Conservation (phyloP, 257 asterid genomes). For the Jaltomata sinuosa region DNA sequence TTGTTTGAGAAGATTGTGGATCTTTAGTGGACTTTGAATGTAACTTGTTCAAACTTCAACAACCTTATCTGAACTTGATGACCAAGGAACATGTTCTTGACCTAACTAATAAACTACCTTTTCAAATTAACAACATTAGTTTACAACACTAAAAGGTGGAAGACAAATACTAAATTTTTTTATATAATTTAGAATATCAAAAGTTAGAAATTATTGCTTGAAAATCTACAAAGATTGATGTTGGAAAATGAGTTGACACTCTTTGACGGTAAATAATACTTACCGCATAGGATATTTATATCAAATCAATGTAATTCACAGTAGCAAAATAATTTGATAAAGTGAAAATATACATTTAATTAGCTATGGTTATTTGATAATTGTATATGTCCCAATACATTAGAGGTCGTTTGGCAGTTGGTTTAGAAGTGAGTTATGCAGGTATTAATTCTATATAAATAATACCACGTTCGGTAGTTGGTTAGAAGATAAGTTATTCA, state of each 20-base stretch:
- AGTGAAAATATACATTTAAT: too few relatives aligned
- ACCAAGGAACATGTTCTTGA: background rate
- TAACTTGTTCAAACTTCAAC: background rate
- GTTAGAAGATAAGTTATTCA: too few relatives aligned
- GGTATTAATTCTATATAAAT: too few relatives aligned
- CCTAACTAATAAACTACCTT: background rate
- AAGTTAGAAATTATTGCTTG: background rate
- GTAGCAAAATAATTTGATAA: too few relatives aligned
- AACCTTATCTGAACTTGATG: background rate
- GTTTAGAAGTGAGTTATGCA: too few relatives aligned
- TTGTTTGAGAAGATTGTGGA: background rate
- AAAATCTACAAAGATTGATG: background rate
- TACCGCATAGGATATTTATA: too few relatives aligned
- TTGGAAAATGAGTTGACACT: background rate
- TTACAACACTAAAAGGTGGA: background rate
- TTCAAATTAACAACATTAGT: background rate
- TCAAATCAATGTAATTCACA: too few relatives aligned
- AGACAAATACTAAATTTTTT: background rate
- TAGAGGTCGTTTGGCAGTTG: too few relatives aligned
- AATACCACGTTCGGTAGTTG: too few relatives aligned
- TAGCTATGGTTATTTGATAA: too few relatives aligned
- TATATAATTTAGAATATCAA: background rate
- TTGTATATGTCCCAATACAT: too few relatives aligned
- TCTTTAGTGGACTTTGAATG: background rate
- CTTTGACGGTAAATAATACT: too few relatives aligned